Evolutionary conservation across 1,284 basidiomycete genomes (phyloP).

Genomic region (Tylopilus orsonianus): DNA sequence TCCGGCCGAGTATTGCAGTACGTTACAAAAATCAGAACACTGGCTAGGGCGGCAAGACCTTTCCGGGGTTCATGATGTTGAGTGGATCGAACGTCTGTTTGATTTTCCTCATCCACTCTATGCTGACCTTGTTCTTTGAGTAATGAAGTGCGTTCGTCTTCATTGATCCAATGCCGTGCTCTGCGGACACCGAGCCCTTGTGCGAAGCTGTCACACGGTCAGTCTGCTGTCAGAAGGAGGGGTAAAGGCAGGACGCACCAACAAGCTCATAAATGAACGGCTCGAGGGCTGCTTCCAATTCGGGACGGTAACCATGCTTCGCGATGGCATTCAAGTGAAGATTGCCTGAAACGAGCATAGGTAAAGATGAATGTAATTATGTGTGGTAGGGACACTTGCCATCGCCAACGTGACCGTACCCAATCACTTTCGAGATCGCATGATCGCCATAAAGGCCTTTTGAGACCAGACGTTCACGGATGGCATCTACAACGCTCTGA

Average conservation of each 20-base stretch:
- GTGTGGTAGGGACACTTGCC: constrained; percentile 49
- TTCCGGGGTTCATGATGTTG: constrained; percentile 89
- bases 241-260: constrained; percentile 44
- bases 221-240: background rate
- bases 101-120: constrained; percentile 88
- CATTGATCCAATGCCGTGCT: constrained; percentile 95
- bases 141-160: constrained; percentile 92
- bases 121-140: constrained; percentile 78
- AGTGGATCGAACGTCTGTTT: constrained; percentile 91
- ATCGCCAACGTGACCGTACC: constrained; percentile 97
- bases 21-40: background rate
- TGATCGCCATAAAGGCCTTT: constrained; percentile 74
- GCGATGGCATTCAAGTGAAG: constrained; percentile 96
- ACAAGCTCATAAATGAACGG: constrained; percentile 97
- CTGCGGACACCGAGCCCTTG: constrained; percentile 92
- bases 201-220: constrained; percentile 49
- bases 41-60: constrained; percentile 52
- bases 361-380: constrained; percentile 3
- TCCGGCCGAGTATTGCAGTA: background rate
- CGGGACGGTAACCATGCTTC: constrained; percentile 69
- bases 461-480: constrained; percentile 71
- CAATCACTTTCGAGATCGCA: constrained; percentile 81
- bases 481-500: constrained; percentile 85
- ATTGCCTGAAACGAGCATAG: constrained; percentile 60
- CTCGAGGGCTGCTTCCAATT: constrained; percentile 87